Conservation (phyloP, 139 green algal species). For the Chlorella sp. region DNA sequence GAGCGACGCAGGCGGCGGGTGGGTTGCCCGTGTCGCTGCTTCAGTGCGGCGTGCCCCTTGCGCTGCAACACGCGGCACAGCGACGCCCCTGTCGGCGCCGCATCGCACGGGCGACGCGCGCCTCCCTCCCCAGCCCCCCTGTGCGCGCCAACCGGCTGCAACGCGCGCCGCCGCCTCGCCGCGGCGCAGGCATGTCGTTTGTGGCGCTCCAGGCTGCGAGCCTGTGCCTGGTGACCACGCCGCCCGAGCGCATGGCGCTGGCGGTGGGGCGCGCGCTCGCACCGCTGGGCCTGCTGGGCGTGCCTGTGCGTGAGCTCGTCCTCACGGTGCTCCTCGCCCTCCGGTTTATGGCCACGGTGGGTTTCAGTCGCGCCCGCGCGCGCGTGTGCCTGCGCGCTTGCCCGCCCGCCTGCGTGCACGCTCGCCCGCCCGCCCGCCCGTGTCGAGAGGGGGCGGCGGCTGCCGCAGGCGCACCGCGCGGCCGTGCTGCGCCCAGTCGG, state of each 20-base stretch:
- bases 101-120: too few relatives aligned
- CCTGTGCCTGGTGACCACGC: constrained; percentile 45
- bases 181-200: constrained; percentile 24
- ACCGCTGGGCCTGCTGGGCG: constrained; percentile 32
- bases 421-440: too few relatives aligned
- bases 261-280: constrained; percentile 26
- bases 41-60: too few relatives aligned
- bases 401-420: too few relatives aligned
- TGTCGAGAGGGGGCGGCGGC: neutral
- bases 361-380: too few relatives aligned
- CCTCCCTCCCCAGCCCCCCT: neutral
- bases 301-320: constrained; percentile 31
- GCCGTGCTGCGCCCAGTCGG: too few relatives aligned
- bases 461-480: too few relatives aligned
- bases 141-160: neutral
- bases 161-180: neutral
- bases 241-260: constrained; percentile 35
- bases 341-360: constrained; percentile 41
- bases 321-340: constrained; percentile 42
- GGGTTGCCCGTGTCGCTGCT: neutral
- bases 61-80: too few relatives aligned
- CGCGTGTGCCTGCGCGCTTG: too few relatives aligned
- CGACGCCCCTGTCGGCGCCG: too few relatives aligned
- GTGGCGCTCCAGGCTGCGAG: constrained; percentile 38
- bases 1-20: neutral